A percentile compares a stretch with the other conserved stretches of the same genome.
These are phyloP conservation scores for Taxawa tesnikishii DNA, from an alignment of 2,329 filamentous ascomycete genomes.

Conservation along the genomic window DNA sequence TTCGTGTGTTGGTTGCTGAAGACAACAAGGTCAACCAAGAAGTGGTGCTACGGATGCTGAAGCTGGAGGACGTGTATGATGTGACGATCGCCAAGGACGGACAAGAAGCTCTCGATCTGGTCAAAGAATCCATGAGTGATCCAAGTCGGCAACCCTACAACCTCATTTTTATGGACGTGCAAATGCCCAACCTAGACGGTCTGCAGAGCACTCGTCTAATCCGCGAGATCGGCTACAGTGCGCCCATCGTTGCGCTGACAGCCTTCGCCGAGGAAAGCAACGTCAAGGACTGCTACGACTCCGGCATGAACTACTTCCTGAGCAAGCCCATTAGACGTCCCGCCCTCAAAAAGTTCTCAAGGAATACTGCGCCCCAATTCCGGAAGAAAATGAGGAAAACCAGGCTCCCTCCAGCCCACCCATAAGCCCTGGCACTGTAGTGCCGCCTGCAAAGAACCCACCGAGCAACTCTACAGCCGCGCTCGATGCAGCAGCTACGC, in stretches of 20 bases:
- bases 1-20: slow-evolving; percentile 79
- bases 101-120: slow-evolving; percentile 76
- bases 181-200: slow-evolving; percentile 89
- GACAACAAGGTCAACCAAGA: slow-evolving; percentile 56
- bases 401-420: slow-evolving; percentile 1
- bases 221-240: slow-evolving; percentile 71
- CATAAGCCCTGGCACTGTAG: neutral
- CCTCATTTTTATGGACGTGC: slow-evolving; percentile 87
- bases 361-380: slow-evolving; percentile 68
- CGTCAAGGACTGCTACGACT: slow-evolving; percentile 51
- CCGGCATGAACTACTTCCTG: slow-evolving; percentile 86
- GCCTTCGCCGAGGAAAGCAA: slow-evolving; percentile 88
- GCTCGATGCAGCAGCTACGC: too few species aligned
- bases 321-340: slow-evolving; percentile 64
- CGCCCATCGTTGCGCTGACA: slow-evolving; percentile 81
- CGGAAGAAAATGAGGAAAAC: slow-evolving; percentile 46
- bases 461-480: too few species aligned
- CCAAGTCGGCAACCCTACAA: slow-evolving; percentile 43
- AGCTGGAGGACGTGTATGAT: slow-evolving; percentile 70
- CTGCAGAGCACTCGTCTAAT: slow-evolving; percentile 78
- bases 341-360: slow-evolving; percentile 76
- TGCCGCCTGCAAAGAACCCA: too few species aligned
- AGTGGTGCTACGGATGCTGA: slow-evolving; percentile 51
- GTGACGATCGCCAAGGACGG: slow-evolving; percentile 59
- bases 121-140: slow-evolving; percentile 60